phyloP scores from a whole-genome alignment of 108 stramenopile genomes.

The Cyclotella atomus region DNA sequence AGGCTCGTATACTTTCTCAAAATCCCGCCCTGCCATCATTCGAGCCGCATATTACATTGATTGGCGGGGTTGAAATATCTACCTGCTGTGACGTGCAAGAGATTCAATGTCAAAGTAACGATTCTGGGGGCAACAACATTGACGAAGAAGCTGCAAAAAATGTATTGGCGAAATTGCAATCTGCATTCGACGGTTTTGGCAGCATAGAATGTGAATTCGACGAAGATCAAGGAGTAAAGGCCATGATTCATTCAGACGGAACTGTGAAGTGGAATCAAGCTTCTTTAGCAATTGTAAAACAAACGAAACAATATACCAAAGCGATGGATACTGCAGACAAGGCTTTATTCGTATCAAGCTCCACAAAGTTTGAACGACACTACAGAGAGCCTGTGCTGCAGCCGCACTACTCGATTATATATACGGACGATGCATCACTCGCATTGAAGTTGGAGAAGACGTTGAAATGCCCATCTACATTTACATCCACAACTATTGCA shows the following conservation, averaged over 20 bases:
- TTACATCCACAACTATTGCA: slow-evolving; percentile 32
- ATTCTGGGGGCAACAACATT: background rate
- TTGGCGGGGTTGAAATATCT: slow-evolving; percentile 34
- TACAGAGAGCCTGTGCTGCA: slow-evolving; percentile 22
- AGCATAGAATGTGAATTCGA: slow-evolving; percentile 16
- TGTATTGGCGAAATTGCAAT: slow-evolving; percentile 22
- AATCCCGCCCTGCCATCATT: slow-evolving; percentile 16
- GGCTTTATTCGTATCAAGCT: background rate
- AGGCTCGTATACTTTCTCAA: slow-evolving; percentile 11
- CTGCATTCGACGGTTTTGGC: slow-evolving; percentile 28
- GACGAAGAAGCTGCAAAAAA: slow-evolving; percentile 22
- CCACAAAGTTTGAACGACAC: slow-evolving; percentile 13
- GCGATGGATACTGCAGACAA: slow-evolving; percentile 33
- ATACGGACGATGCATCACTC: slow-evolving; percentile 20
- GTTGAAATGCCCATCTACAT: slow-evolving; percentile 31
- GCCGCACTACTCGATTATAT: slow-evolving; percentile 41
- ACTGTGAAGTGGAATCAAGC: slow-evolving; percentile 43
- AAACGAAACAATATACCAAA: background rate
- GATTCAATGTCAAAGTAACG: background rate
- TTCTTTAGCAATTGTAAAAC: slow-evolving; percentile 22
- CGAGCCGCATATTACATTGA: slow-evolving; percentile 36
- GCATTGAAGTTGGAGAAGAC: slow-evolving; percentile 2
- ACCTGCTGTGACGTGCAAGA: slow-evolving; percentile 13
- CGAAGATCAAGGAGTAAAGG: slow-evolving; percentile 36
- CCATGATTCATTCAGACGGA: slow-evolving; percentile 13